Percentiles rank a stretch among this genome's conserved stretches.
Evolutionary conservation across 1,284 basidiomycete species (phyloP).

Genomic region (Cutaneotrichosporon dermatis): DNA sequence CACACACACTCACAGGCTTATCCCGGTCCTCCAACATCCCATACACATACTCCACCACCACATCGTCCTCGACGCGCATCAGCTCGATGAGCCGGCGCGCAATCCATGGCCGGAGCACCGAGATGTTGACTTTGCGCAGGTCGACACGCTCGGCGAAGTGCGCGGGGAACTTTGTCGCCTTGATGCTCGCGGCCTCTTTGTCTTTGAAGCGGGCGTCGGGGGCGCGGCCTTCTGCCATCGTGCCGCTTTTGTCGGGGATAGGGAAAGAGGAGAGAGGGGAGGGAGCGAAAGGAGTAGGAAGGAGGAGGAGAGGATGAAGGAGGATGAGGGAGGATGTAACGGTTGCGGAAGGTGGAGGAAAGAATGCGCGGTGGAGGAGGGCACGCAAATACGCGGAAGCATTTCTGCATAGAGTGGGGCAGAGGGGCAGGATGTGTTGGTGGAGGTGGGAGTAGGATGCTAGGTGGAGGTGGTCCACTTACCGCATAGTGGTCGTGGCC

Average conservation of each 20-base stretch:
- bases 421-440: neutral
- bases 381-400: neutral
- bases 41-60: constrained; percentile 93
- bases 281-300: too few species aligned
- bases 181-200: constrained; percentile 86
- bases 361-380: neutral
- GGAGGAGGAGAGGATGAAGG: too few species aligned
- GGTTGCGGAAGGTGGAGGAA: neutral
- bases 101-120: constrained; percentile 81
- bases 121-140: constrained; percentile 82
- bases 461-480: too few species aligned
- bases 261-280: too few species aligned
- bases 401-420: neutral
- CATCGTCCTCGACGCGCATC: constrained; percentile 91
- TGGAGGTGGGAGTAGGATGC: too few species aligned
- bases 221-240: constrained; percentile 27
- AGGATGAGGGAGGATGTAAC: neutral
- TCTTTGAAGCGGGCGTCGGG: constrained; percentile 71
- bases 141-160: constrained; percentile 91
- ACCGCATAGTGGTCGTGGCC: too few species aligned
- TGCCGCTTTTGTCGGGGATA: neutral
- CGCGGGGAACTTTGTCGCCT: constrained; percentile 81
- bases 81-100: constrained; percentile 84
- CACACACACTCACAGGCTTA: constrained; percentile 60
- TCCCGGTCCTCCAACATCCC: constrained; percentile 81